phyloP scores from a whole-genome alignment of 2,329 filamentous ascomycete genomes.

The Botrytis fragariae region DNA sequence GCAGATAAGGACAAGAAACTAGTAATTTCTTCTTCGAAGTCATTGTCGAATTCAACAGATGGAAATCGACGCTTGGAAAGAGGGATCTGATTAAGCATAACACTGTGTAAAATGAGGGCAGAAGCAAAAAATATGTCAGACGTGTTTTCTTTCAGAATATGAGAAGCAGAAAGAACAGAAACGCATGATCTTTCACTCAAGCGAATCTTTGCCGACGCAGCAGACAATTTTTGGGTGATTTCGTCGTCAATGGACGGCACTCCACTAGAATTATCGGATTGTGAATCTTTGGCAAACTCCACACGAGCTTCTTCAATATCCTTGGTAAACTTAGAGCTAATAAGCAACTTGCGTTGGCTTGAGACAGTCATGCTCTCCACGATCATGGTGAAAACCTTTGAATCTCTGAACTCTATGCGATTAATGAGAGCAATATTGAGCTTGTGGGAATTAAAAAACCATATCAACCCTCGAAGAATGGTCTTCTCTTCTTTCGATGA shows the following conservation, averaged over 20 bases:
- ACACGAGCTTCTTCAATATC: slow-evolving; percentile 23
- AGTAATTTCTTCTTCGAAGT: slow-evolving; percentile 39
- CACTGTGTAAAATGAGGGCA: slow-evolving; percentile 45
- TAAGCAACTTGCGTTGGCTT: slow-evolving; percentile 25
- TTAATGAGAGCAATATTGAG: slow-evolving; percentile 65
- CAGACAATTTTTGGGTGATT: slow-evolving; percentile 23
- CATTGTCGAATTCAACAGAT: slow-evolving; percentile 38
- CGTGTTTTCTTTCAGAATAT: slow-evolving; percentile 37
- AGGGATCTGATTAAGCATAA: slow-evolving; percentile 43
- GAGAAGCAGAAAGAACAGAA: slow-evolving; percentile 33
- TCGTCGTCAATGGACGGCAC: slow-evolving; percentile 18
- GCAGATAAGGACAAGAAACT: slow-evolving; percentile 43
- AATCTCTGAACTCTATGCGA: slow-evolving; percentile 57
- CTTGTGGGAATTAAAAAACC: slow-evolving; percentile 52
- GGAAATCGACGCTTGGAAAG: slow-evolving; percentile 42
- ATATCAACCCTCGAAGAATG: slow-evolving; percentile 47
- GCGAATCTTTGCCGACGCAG: slow-evolving; percentile 27
- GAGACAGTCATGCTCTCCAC: slow-evolving; percentile 39
- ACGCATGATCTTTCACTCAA: slow-evolving; percentile 40
- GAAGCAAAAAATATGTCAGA: slow-evolving; percentile 37
- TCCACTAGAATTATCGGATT: background rate
- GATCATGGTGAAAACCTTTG: slow-evolving; percentile 49
- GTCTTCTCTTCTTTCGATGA: slow-evolving; percentile 27
- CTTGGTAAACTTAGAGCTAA: slow-evolving; percentile 23
- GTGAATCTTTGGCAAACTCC: slow-evolving; percentile 17